A percentile compares a stretch with the other conserved stretches of the same genome.
These are phyloP conservation scores for Pseudevernia furfuracea DNA, from an alignment of 495 filamentous ascomycete genomes.

Conservation along the genomic window DNA sequence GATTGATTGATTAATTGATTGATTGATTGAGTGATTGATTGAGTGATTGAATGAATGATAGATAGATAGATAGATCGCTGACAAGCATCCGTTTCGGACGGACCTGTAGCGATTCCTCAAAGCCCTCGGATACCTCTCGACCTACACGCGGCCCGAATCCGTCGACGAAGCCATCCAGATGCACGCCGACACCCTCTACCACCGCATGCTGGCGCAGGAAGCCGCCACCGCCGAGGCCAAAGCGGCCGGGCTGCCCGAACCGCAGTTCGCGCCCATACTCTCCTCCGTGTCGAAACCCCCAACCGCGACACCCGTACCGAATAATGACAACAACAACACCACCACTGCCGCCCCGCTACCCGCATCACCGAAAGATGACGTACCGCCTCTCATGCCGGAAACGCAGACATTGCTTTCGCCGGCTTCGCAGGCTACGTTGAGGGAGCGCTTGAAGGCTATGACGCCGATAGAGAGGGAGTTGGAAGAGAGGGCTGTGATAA, in stretches of 20 bases:
- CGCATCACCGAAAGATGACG: slow-evolving; percentile 1
- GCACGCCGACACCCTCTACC: slow-evolving; percentile 85
- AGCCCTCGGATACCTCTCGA: slow-evolving; percentile 78
- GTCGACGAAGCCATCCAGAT: slow-evolving; percentile 89
- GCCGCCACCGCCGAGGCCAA: slow-evolving; percentile 57
- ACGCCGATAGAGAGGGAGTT: slow-evolving; percentile 55
- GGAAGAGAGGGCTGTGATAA: slow-evolving; percentile 56
- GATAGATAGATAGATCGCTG: slow-evolving; percentile 5
- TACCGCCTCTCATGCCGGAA: slow-evolving; percentile 5
- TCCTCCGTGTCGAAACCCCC: slow-evolving; percentile 27
- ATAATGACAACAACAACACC: neutral
- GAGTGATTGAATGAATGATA: too few species aligned
- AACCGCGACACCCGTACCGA: neutral
- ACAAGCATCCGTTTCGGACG: neutral
- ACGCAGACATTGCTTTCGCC: slow-evolving; percentile 25
- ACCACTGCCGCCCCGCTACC: slow-evolving; percentile 30
- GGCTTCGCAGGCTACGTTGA: slow-evolving; percentile 38
- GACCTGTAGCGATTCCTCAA: slow-evolving; percentile 66
- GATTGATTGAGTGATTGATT: too few species aligned
- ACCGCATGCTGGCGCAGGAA: slow-evolving; percentile 75
- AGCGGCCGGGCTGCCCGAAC: slow-evolving; percentile 47
- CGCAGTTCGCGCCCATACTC: slow-evolving; percentile 40
- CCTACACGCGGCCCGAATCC: slow-evolving; percentile 52
- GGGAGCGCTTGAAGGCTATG: slow-evolving; percentile 50
- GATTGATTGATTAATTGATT: too few species aligned